A percentile compares a stretch with the other conserved stretches of the same genome.
phyloP scores from a whole-genome alignment of 495 filamentous ascomycete genomes.

The Aeminium ludgeri region DNA sequence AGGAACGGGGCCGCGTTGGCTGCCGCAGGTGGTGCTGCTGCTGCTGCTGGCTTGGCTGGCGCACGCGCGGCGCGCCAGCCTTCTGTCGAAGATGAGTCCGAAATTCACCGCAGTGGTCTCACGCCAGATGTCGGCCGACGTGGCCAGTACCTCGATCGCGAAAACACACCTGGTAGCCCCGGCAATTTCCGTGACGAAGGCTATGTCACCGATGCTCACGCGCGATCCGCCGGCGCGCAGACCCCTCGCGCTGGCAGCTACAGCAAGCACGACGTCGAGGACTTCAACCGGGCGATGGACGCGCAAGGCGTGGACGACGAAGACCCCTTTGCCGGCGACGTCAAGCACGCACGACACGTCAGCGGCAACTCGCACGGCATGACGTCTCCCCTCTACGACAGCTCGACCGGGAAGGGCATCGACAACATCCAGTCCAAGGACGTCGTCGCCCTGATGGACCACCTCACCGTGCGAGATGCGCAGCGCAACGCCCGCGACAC shows the following conservation, averaged over 20 bases:
- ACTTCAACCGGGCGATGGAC: constrained; percentile 19
- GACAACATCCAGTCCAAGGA: constrained; percentile 93
- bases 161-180: constrained; percentile 9
- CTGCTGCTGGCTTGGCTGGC: constrained; percentile 8
- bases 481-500: constrained; percentile 94
- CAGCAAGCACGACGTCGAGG: constrained; percentile 31
- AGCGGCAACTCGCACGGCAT: constrained; percentile 86
- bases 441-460: constrained; percentile 95
- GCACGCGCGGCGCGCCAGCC: constrained; percentile 4
- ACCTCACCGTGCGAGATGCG: constrained; percentile 91
- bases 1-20: constrained; percentile 41
- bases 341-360: constrained; percentile 50
- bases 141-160: constrained; percentile 5
- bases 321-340: constrained; percentile 26
- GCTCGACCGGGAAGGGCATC: constrained; percentile 72
- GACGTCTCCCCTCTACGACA: constrained; percentile 78
- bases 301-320: constrained; percentile 42
- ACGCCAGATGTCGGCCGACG: constrained; percentile 2
- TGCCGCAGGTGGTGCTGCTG: constrained; percentile 12
- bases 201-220: constrained; percentile 13
- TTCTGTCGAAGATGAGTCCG: constrained; percentile 9
- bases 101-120: background rate
- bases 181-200: constrained; percentile 13
- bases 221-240: constrained; percentile 36
- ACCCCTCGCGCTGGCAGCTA: constrained; percentile 40